Evolutionary conservation across 495 filamentous ascomycete species (phyloP), one percentile per base, ranked within the genome.

Genomic region (Cryomyces antarcticus): DNA sequence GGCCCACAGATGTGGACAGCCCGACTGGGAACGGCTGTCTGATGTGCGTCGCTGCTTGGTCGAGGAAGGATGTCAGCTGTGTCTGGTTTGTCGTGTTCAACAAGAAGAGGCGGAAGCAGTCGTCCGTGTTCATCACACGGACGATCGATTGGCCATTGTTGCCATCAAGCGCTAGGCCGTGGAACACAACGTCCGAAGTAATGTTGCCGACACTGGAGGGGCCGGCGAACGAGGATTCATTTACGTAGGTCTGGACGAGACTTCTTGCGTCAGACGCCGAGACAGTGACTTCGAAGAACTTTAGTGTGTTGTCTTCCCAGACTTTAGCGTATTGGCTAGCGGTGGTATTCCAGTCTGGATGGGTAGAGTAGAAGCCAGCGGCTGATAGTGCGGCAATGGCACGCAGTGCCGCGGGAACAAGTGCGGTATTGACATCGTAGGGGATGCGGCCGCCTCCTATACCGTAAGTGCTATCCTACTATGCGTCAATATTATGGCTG

Each of bases 341-440:
- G 9, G 56, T 52, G 0, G 41, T 42, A 13, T 47, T 45, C 73
- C 73, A 78, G 1, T 66, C 50, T 0, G 63, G 44, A 48, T 69
- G 61, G 4, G 53, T 50, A 4, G 63, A 57, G 44, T 69, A 74
- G 48, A 76, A 61, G 4, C 69, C 70, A 7, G 57, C 57, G 6
- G 44, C 50, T 2, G 71, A 56, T 10, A 80, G 59, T 5, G 61
- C 55, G 12, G 67, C 65, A 41, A 78, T 75, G 5, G 74, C 61
- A 4, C 66, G 63, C 1, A 80, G 58, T 11, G 70, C 74, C 11
- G 75, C 74, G 1, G 75, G 75, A 0, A 68, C 68, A 4, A 80
- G 55, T 24, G 71, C 75, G 6, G 71, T 72, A 46, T 78, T 80
- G 11, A 80, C 75, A 46, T 78, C 72, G 53, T 70, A 78, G 0